Evolutionary conservation across 2,329 filamentous ascomycete species (phyloP), one percentile per base, ranked within the genome.

Genomic region (Blastomyces silverae): DNA sequence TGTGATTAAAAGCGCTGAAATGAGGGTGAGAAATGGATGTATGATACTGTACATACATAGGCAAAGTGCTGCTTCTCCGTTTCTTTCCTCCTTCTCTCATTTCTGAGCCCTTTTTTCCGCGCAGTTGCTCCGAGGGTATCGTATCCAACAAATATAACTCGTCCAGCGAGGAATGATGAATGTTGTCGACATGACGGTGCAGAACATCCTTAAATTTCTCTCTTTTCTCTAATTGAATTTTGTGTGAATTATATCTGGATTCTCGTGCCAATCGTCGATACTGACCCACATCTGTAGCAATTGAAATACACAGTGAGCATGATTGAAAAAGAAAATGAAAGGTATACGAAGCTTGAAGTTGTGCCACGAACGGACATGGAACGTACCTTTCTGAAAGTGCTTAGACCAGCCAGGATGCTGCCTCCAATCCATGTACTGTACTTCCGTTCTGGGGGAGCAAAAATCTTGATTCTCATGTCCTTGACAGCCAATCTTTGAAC

Each of bases 381-480:
- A 75, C 84, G 76, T 78, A 94, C 92, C 89, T 97, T 99, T 82
- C 93, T 89, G 81, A 99, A 99, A 64, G 94, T 99, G 81, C 93
- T 97, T 78, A 99, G 80, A 7, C 94, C 93, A 44, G 94, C 94
- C 70, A 99, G 82, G 79, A 99, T 99, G 77, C 94, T 97, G 64
- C 94, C 94, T 69, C 94, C 94, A 71, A 97, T 97, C 94, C 94
- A 99, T 42, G 94, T 99, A 67, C 92, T 97, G 81, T 97, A 99
- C 79, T 97, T 96, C 70, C 94, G 85, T 82, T 99, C 94, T 6
- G 94, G 93, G 64, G 94, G 94, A 63, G 94, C 94, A 80, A 96
- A 96, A 75, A 99, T 99, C 83, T 97, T 96, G 81, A 99, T 97
- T 73, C 92, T 87, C 93, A 97, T 99, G 77, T 99, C 94, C 83